Percentiles rank a stretch among this genome's conserved stretches.
phyloP scores from a whole-genome alignment of 2,329 filamentous ascomycete genomes.

The Fusarium foetens region DNA sequence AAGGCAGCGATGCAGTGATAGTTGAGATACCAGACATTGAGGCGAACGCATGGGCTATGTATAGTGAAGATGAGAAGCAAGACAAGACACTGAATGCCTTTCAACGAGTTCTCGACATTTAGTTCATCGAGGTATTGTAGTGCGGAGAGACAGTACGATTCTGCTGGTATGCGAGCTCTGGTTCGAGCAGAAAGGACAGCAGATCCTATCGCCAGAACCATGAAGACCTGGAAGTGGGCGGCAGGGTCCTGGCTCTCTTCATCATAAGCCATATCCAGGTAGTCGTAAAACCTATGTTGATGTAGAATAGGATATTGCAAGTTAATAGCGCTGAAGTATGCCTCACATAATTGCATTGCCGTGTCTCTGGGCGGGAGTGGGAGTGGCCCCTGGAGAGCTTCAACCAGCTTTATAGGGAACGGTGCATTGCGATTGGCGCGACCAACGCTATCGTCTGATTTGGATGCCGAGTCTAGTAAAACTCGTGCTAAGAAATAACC shows the following conservation, averaged over 20 bases:
- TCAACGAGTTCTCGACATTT: conserved; percentile 59
- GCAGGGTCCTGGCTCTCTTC: conserved; percentile 44
- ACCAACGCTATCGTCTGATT: conserved; percentile 25
- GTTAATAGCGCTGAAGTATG: conserved; percentile 61
- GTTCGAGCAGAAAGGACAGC: conserved; percentile 56
- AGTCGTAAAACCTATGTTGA: conserved; percentile 53
- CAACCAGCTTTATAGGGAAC: conserved; percentile 46
- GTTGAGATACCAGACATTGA: conserved; percentile 66
- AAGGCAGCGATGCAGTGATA: conserved; percentile 64
- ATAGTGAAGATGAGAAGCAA: conserved; percentile 60
- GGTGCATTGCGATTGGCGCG: conserved; percentile 11
- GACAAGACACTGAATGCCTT: conserved; percentile 61
- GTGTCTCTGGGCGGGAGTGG: conserved; percentile 48
- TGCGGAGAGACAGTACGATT: conserved; percentile 61
- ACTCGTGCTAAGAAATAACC: conserved; percentile 64
- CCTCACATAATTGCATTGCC: conserved; percentile 54
- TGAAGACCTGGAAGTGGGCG: conserved; percentile 59
- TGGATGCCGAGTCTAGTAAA: conserved; percentile 55
- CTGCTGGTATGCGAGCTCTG: conserved; percentile 56
- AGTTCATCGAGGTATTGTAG: conserved; percentile 58
- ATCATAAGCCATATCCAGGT: conserved; percentile 52
- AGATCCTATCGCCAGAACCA: conserved; percentile 63
- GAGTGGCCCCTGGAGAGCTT: conserved; percentile 48
- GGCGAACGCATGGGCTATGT: conserved; percentile 58
- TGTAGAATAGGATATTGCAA: conserved; percentile 62